Base-by-base conservation (phyloP, 2,329 filamentous ascomycete genomes). In the Alternaria sp. region DNA sequence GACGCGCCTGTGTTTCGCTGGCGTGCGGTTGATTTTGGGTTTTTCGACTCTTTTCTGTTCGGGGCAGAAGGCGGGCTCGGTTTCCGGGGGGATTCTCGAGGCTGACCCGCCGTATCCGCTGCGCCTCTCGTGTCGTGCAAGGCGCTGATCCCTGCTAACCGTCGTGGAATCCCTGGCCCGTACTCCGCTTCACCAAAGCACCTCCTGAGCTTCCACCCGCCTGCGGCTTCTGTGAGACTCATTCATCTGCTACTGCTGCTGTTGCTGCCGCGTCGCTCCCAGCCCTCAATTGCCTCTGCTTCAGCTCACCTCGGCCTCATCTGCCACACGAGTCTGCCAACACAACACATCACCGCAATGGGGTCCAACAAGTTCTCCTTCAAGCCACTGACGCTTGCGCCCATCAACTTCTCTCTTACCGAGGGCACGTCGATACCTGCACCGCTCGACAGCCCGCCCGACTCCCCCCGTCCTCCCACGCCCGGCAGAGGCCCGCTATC, bases 371-470 rank as follows among this genome's bases (percentile, higher is more conserved):
- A 74, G 54, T 61, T 61, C 54, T 54, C 56, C 9, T 77, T 72
- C 69, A 72, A 76, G 65, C 74, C 74, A 55, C 67, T 77, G 55
- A 76, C 74, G 48, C 67, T 77, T 31, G 66, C 69, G 34, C 77
- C 77, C 50, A 73, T 79, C 69, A 74, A 77, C 64, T 77, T 79
- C 72, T 79, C 77, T 44, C 73, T 79, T 54, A 79, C 77, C 34
- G 77, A 78, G 42, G 77, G 77, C 57, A 79, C 77, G 48, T 71
- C 73, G 53, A 79, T 79, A 63, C 78, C 77, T 36, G 76, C 77
- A 31, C 77, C 77, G 45, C 75, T 63, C 57, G 76, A 78, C 60
- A 77, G 76, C 40, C 77, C 77, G 44, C 77, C 77, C 51, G 68
- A 74, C 14, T 72, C 73, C 11, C 75, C 75, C 24, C 76, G 76